These are phyloP conservation scores for Lophium mytilinum DNA, from an alignment of 495 filamentous ascomycete genomes.

Conservation along the genomic window DNA sequence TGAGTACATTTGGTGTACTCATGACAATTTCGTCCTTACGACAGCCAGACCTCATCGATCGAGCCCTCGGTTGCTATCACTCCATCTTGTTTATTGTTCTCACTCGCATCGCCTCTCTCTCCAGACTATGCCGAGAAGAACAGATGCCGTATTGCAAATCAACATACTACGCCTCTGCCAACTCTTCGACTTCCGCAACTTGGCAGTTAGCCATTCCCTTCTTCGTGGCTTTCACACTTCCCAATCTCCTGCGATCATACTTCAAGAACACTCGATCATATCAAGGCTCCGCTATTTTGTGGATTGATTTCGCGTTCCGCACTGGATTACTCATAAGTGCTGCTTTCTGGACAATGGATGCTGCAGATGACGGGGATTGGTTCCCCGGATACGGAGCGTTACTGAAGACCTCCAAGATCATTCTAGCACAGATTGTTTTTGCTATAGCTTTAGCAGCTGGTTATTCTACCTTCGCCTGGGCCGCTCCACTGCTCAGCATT, in stretches of 20 bases:
- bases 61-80: constrained; percentile 70
- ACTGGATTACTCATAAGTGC: constrained; percentile 66
- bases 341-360: constrained; percentile 82
- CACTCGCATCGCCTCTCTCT: constrained; percentile 76
- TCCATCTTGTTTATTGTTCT: constrained; percentile 74
- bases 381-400: constrained; percentile 49
- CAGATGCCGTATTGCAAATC: constrained; percentile 96
- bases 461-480: constrained; percentile 30
- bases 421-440: constrained; percentile 68
- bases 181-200: constrained; percentile 82
- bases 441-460: constrained; percentile 57
- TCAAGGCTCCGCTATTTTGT: constrained; percentile 70
- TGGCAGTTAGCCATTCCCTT: constrained; percentile 86
- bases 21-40: constrained; percentile 67
- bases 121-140: constrained; percentile 91
- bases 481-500: constrained; percentile 30
- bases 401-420: constrained; percentile 64
- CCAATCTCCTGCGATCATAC: constrained; percentile 68
- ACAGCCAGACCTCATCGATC: constrained; percentile 51
- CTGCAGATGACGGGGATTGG: constrained; percentile 87
- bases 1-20: constrained; percentile 74
- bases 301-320: constrained; percentile 76
- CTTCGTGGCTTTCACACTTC: constrained; percentile 61
- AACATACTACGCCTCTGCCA: constrained; percentile 88
- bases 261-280: constrained; percentile 72